Conservation (phyloP, 352 stramenopile species). For the Globisporangium polare region DNA sequence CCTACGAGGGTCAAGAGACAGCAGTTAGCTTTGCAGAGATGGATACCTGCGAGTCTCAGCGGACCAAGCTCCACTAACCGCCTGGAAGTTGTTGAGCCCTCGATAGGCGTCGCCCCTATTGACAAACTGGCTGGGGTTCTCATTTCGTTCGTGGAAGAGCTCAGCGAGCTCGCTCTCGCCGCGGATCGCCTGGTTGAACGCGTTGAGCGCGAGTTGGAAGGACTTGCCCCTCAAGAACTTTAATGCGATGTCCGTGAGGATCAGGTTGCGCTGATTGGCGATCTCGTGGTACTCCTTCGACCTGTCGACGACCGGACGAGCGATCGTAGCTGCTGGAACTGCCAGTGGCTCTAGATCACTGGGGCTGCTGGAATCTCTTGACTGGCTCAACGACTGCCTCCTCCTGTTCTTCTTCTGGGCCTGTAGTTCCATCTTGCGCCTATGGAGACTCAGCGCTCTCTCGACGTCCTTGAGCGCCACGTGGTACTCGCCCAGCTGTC, state of each 20-base stretch:
- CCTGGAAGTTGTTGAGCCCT: constrained; percentile 66
- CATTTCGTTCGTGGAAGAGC: constrained; percentile 38
- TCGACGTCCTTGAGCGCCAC: constrained; percentile 58
- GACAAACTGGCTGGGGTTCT: constrained; percentile 56
- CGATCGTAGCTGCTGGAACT: too few relatives aligned
- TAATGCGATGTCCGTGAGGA: constrained; percentile 70
- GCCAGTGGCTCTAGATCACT: background rate
- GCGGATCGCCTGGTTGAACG: constrained; percentile 77
- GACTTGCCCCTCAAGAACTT: constrained; percentile 49
- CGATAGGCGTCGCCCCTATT: constrained; percentile 74
- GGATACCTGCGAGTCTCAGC: background rate
- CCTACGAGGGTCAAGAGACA: constrained; percentile 21
- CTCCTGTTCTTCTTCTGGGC: background rate
- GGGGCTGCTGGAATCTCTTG: background rate
- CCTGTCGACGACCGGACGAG: constrained; percentile 20
- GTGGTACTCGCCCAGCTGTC: constrained; percentile 57
- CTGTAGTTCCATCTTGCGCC: constrained; percentile 19
- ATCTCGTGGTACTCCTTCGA: constrained; percentile 63
- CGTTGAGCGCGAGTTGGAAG: constrained; percentile 70
- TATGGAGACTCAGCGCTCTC: constrained; percentile 49
- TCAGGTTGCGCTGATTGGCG: constrained; percentile 61
- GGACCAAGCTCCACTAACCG: constrained; percentile 30
- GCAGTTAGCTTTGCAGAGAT: background rate
- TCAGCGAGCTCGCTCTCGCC: constrained; percentile 43
- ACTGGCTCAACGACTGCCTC: constrained; percentile 13